A percentile compares a stretch with the other conserved stretches of the same genome.
Conservation (phyloP, 306 rosid genomes). For the Trichosanthes cucumerina region DNA sequence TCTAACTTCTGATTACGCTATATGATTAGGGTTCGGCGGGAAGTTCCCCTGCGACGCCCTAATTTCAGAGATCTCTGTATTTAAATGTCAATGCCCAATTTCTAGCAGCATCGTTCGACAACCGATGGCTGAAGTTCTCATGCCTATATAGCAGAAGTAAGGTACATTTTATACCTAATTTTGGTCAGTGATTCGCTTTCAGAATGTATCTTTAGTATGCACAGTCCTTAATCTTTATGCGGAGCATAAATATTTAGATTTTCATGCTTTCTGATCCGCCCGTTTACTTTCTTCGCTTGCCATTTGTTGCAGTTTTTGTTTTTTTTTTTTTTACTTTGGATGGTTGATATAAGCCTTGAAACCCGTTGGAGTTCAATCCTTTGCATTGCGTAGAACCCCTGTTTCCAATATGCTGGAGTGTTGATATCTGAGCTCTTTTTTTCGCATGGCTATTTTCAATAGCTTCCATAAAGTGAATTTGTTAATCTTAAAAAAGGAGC, state of each 20-base stretch:
- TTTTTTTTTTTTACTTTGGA: neutral
- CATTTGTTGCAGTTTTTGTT: neutral
- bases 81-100: constrained; percentile 14
- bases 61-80: constrained; percentile 9
- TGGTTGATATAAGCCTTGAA: neutral
- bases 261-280: neutral
- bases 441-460: neutral
- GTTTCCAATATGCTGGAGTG: neutral
- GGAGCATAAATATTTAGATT: neutral
- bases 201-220: neutral
- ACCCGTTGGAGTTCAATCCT: neutral
- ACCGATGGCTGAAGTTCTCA: neutral
- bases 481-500: neutral
- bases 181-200: neutral
- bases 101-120: neutral
- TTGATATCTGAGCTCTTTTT: neutral
- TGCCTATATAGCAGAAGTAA: neutral
- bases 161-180: neutral
- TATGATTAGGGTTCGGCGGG: neutral
- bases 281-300: neutral
- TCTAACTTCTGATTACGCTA: neutral
- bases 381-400: neutral
- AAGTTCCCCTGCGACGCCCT: constrained; percentile 24
- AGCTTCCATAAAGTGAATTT: neutral
- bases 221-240: neutral